Conservation (phyloP, 2,329 filamentous ascomycete genomes). For the Mycosphaerelloides madeirae region DNA sequence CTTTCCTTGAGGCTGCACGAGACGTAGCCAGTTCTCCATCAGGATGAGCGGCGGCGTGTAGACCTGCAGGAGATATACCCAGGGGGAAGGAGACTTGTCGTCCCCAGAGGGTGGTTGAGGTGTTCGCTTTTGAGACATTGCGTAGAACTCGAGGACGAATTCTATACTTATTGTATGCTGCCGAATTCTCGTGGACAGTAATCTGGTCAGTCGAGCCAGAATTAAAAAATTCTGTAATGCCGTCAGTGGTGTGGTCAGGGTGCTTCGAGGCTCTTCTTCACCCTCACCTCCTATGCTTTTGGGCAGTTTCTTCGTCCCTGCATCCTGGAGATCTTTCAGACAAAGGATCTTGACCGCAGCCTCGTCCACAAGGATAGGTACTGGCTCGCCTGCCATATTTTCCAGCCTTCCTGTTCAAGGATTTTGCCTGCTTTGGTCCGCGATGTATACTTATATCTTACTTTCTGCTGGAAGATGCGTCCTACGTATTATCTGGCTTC, state of each 20-base stretch:
- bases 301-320: slow-evolving; percentile 18
- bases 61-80: slow-evolving; percentile 49
- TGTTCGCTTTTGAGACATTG: slow-evolving; percentile 35
- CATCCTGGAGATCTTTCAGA: slow-evolving; percentile 21
- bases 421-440: no score
- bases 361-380: slow-evolving; percentile 13
- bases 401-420: no score
- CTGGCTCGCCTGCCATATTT: slow-evolving; percentile 17
- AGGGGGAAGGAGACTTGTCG: slow-evolving; percentile 45
- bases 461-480: no score
- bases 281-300: slow-evolving; percentile 11
- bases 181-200: slow-evolving; percentile 51
- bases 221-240: slow-evolving; percentile 52
- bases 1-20: slow-evolving; percentile 41
- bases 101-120: slow-evolving; percentile 44
- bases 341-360: slow-evolving; percentile 18
- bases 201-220: slow-evolving; percentile 53
- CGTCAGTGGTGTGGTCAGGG: no score
- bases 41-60: slow-evolving; percentile 48
- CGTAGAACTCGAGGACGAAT: slow-evolving; percentile 34
- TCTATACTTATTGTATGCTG: slow-evolving; percentile 45
- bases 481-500: no score
- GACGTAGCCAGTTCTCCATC: slow-evolving; percentile 49
- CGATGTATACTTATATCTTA: no score
- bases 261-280: no score